Conservation (phyloP, 257 asterid genomes). For the Nicotiana sylvestris region DNA sequence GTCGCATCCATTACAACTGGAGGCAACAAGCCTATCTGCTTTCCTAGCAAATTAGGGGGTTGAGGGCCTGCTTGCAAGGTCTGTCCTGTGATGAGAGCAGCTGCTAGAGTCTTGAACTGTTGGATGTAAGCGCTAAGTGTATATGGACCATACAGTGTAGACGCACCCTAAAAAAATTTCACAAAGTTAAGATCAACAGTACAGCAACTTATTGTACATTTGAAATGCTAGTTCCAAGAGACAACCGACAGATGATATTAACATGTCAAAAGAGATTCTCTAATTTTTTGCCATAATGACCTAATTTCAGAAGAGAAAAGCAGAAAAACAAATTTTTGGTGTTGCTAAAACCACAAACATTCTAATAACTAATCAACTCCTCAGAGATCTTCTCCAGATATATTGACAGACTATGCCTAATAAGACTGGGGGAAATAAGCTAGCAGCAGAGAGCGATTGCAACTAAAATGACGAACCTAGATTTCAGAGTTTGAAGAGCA, state of each 20-base stretch:
- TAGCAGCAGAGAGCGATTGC: neutral
- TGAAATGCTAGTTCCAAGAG: neutral
- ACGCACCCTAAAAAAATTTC: constrained; percentile 64
- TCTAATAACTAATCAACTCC: neutral
- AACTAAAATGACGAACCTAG: neutral
- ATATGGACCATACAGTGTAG: constrained; percentile 87
- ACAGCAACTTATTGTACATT: neutral
- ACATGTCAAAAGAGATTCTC: neutral
- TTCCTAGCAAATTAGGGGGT: constrained; percentile 72
- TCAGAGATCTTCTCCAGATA: neutral
- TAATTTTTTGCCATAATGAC: neutral
- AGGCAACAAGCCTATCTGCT: constrained; percentile 69
- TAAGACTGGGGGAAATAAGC: neutral
- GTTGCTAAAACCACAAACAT: neutral
- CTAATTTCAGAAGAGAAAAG: neutral
- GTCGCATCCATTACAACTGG: constrained; percentile 76
- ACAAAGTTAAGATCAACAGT: neutral
- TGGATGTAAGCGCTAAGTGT: constrained; percentile 88
- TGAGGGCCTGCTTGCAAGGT: constrained; percentile 64
- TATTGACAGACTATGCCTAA: neutral
- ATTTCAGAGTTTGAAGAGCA: neutral
- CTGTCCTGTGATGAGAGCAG: constrained; percentile 47
- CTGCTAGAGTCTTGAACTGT: constrained; percentile 69
- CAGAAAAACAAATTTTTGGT: neutral
- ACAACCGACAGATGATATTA: neutral